phyloP scores from a whole-genome alignment of 441 rosid genomes.

The Codiaeum variegatum region DNA sequence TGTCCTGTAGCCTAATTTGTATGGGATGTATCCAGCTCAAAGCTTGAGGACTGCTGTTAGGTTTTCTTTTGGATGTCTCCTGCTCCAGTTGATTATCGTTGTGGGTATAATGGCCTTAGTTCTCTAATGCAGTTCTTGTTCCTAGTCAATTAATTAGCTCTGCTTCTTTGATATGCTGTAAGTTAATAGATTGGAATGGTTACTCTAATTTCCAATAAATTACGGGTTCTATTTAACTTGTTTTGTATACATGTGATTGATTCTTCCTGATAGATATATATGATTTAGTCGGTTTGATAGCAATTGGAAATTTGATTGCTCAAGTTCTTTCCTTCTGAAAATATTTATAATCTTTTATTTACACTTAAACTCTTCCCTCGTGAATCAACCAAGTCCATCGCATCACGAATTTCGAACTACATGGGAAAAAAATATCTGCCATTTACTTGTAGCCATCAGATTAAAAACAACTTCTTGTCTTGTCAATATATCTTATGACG shows the following conservation, averaged over 20 bases:
- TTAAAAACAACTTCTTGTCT: too few relatives aligned
- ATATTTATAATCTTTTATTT: too few relatives aligned
- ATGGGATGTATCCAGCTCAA: not conserved
- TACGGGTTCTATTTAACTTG: not conserved
- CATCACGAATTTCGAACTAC: too few relatives aligned
- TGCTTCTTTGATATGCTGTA: not conserved
- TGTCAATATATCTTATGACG: too few relatives aligned
- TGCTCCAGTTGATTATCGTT: not conserved
- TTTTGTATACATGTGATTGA: not conserved
- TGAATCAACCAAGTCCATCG: too few relatives aligned
- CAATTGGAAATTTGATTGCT: not conserved
- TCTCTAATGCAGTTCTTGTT: not conserved
- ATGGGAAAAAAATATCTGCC: too few relatives aligned
- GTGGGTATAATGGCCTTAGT: not conserved
- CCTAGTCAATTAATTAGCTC: not conserved
- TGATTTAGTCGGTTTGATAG: not conserved
- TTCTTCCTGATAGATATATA: not conserved
- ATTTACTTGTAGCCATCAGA: too few relatives aligned
- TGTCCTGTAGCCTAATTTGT: not conserved
- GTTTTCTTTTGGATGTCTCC: not conserved
- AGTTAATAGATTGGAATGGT: not conserved
- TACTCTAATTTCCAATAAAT: not conserved
- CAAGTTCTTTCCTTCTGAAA: too few relatives aligned
- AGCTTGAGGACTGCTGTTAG: not conserved
- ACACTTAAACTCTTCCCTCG: too few relatives aligned